Conservation (phyloP, 306 rosid species). For the Hylodesmum podocarpum region DNA sequence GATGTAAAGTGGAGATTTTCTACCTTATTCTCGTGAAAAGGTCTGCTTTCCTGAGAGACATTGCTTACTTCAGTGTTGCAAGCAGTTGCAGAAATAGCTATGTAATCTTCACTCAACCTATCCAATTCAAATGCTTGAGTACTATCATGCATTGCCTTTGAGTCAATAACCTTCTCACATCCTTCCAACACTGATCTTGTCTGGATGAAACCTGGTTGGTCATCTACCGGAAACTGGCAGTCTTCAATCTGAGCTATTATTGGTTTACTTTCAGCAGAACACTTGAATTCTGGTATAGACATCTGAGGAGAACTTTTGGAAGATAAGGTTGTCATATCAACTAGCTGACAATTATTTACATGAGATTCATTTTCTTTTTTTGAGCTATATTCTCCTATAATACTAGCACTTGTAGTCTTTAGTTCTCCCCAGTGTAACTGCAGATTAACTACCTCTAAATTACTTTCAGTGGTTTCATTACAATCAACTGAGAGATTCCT, state of each 20-base stretch:
- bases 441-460: constrained; percentile 34
- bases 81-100: constrained; percentile 16
- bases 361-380: constrained; percentile 20
- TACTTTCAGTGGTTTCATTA: constrained; percentile 26
- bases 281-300: constrained; percentile 5
- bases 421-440: constrained; percentile 30
- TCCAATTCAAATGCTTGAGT: constrained; percentile 13
- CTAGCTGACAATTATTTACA: constrained; percentile 10
- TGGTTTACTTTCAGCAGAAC: constrained; percentile 28
- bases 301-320: constrained; percentile 23
- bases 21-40: constrained; percentile 20
- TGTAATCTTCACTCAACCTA: constrained; percentile 10
- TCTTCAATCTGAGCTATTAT: constrained; percentile 27
- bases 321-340: constrained; percentile 22
- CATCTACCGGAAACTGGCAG: constrained; percentile 22
- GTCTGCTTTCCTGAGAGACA: constrained; percentile 27
- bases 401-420: constrained; percentile 19
- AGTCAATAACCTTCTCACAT: constrained; percentile 33
- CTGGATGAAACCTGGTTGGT: constrained; percentile 21
- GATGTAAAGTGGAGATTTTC: background rate
- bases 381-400: constrained; percentile 22
- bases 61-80: background rate
- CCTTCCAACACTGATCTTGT: constrained; percentile 12
- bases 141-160: constrained; percentile 14
- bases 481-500: constrained; percentile 26